These are phyloP conservation scores for Penicillium sp. DNA, from an alignment of 2,329 filamentous ascomycete species.

Conservation along the genomic window DNA sequence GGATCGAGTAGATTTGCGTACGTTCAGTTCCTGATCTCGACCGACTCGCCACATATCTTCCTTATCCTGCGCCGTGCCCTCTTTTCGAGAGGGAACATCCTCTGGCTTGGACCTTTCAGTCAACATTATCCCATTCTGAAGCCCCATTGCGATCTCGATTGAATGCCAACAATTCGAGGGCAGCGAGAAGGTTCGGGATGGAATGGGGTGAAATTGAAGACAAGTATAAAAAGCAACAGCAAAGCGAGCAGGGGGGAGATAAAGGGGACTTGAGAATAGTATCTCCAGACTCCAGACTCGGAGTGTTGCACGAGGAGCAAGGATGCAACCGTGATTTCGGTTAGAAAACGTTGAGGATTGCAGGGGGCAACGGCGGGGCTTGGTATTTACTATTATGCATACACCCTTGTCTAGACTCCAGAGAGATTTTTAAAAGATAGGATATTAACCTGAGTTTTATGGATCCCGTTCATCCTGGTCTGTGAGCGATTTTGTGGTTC, in stretches of 20 bases:
- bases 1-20: slow-evolving; percentile 9
- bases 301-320: neutral
- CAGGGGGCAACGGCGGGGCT: neutral
- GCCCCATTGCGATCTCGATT: slow-evolving; percentile 1
- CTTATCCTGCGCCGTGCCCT: slow-evolving; percentile 32
- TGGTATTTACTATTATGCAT: neutral
- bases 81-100: slow-evolving; percentile 9
- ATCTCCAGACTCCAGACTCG: neutral
- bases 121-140: slow-evolving; percentile 15
- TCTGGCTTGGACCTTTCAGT: slow-evolving; percentile 21
- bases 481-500: neutral
- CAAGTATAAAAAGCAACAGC: neutral
- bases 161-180: neutral
- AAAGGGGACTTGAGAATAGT: neutral
- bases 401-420: neutral
- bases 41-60: slow-evolving; percentile 38
- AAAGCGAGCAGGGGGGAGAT: neutral
- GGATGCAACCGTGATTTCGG: neutral
- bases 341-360: neutral
- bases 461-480: neutral
- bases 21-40: slow-evolving; percentile 35
- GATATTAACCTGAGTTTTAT: neutral
- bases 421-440: neutral
- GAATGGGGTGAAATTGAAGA: neutral
- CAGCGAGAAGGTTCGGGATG: too few relatives aligned